Conservation (phyloP, 164 flowering plant genomes). For the Sextonia rubra region DNA sequence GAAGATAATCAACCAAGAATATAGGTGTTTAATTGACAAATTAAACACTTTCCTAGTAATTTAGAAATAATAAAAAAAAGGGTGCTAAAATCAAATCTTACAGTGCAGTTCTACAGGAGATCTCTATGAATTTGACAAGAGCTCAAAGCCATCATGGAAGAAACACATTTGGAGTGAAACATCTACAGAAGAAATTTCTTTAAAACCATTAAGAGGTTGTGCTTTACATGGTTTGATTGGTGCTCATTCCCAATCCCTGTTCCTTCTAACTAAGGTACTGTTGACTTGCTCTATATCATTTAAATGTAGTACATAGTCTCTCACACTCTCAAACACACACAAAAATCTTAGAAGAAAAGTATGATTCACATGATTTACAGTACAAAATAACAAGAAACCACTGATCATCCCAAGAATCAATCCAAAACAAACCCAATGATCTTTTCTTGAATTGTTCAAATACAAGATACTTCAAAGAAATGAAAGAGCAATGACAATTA, state of each 20-base stretch:
- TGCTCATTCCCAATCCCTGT: conserved; percentile 61
- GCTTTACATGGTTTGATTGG: conserved; percentile 46
- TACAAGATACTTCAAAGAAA: neutral
- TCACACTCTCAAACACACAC: too few relatives aligned
- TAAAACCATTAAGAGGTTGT: conserved; percentile 42
- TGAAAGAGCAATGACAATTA: neutral
- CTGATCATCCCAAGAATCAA: neutral
- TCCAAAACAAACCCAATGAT: neutral
- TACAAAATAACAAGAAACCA: neutral
- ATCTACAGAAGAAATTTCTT: conserved; percentile 30
- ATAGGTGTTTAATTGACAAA: neutral
- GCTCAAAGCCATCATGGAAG: conserved; percentile 83
- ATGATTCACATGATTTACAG: neutral
- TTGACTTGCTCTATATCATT: conserved; percentile 6
- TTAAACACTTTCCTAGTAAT: neutral
- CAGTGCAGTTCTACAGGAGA: conserved; percentile 69
- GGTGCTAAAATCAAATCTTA: conserved; percentile 18
- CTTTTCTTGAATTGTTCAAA: neutral
- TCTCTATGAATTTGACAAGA: conserved; percentile 66
- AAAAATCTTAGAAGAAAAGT: neutral
- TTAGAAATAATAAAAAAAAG: neutral
- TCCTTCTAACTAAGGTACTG: conserved; percentile 68
- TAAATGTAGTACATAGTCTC: neutral
- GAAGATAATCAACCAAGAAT: neutral
- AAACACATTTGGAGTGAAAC: conserved; percentile 63